Evolutionary conservation across 768 basidiomycete species (phyloP).

Genomic region (Macrolepiota dolichaula): DNA sequence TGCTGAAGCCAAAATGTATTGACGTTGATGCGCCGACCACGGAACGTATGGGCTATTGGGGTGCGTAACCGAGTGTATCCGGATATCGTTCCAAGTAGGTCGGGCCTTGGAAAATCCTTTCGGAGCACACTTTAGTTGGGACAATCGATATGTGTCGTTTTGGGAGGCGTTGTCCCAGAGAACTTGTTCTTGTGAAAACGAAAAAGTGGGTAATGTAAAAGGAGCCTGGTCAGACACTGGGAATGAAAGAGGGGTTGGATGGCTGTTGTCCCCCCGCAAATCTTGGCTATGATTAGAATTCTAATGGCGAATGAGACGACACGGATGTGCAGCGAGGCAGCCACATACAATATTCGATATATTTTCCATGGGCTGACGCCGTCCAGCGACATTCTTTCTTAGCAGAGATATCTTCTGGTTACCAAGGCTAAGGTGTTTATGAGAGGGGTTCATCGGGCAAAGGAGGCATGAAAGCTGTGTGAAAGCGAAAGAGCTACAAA

Average conservation of each 20-base stretch:
- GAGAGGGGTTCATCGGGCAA: not conserved
- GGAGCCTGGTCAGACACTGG: not conserved
- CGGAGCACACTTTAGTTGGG: not conserved
- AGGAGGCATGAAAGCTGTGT: not conserved
- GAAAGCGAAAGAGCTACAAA: not conserved
- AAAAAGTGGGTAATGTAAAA: not conserved
- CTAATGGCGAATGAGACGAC: not conserved
- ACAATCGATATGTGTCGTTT: not conserved
- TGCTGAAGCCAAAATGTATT: slow-evolving; percentile 33
- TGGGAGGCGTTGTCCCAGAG: not conserved
- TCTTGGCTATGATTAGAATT: not conserved
- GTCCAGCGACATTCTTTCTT: not conserved
- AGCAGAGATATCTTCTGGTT: not conserved
- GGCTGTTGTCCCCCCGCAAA: not conserved
- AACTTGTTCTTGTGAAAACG: not conserved
- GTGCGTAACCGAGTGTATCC: slow-evolving; percentile 22
- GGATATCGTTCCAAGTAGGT: not conserved
- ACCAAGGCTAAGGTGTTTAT: not conserved
- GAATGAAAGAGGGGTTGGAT: not conserved
- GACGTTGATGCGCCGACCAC: slow-evolving; percentile 42
- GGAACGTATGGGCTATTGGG: slow-evolving; percentile 57
- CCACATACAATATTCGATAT: not conserved
- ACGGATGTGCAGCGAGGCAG: not conserved
- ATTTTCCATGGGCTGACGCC: not conserved
- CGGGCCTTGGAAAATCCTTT: not conserved